Conservation (phyloP, 2,329 filamentous ascomycete species). For the Colletotrichum costaricense region DNA sequence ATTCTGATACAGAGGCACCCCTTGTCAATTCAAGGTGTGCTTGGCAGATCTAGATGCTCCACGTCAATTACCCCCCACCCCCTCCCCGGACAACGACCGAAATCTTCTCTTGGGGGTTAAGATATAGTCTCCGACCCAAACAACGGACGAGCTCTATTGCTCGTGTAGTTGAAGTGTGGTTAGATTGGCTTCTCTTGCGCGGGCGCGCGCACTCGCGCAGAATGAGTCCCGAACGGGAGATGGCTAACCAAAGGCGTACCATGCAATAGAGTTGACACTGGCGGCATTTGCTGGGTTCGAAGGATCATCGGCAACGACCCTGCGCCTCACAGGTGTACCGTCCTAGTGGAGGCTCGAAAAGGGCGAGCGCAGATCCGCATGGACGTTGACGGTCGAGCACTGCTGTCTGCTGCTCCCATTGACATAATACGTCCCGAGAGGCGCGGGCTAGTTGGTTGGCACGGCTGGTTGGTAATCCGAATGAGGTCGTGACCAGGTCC, state of each 20-base stretch:
- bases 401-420: background rate
- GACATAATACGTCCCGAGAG: background rate
- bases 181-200: background rate
- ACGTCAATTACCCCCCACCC: background rate
- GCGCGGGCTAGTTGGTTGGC: background rate
- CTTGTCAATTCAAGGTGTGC: background rate
- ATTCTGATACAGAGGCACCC: background rate
- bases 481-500: background rate
- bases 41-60: background rate
- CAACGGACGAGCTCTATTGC: background rate
- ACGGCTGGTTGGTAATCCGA: background rate
- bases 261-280: background rate
- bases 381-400: background rate
- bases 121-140: background rate
- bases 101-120: background rate
- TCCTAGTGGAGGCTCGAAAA: background rate
- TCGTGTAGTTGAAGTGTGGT: background rate
- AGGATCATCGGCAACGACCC: constrained; percentile 11
- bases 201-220: background rate
- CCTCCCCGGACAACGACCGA: background rate
- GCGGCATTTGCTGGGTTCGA: background rate
- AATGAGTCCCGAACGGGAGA: constrained; percentile 3
- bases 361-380: background rate
- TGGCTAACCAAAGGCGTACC: background rate
- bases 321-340: background rate